Evolutionary conservation across 176 grass and related monocot genomes (phyloP).

Genomic region (Canna indica): DNA sequence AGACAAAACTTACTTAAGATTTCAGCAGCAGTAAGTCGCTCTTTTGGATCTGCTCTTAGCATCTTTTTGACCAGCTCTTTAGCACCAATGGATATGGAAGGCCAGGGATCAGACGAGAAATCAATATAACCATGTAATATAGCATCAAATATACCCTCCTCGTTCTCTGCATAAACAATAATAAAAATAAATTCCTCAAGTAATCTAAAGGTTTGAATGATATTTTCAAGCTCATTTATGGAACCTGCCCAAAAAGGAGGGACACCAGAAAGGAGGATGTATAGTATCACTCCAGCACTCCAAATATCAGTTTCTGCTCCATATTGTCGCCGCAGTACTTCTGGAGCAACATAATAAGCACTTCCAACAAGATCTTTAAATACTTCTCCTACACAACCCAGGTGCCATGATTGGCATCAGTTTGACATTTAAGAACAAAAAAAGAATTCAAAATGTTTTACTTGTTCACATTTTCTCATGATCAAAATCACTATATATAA

Average conservation of each 20-base stretch:
- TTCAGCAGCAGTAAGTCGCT: slow-evolving; percentile 74
- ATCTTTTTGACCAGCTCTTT: slow-evolving; percentile 96
- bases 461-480: not conserved
- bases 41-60: slow-evolving; percentile 81
- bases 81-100: slow-evolving; percentile 70
- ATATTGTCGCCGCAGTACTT: slow-evolving; percentile 74
- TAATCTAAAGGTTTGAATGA: not conserved
- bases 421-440: not conserved
- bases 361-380: slow-evolving; percentile 98
- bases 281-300: slow-evolving; percentile 95
- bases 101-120: slow-evolving; percentile 90
- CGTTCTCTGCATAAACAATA: slow-evolving; percentile 63
- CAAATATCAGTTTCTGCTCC: slow-evolving; percentile 92
- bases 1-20: slow-evolving; percentile 59
- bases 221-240: not conserved
- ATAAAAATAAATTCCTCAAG: not conserved
- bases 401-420: not conserved
- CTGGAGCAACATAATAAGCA: slow-evolving; percentile 97
- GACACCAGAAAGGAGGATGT: slow-evolving; percentile 95
- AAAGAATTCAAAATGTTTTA: not conserved
- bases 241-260: slow-evolving; percentile 98
- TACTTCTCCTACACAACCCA: slow-evolving; percentile 41
- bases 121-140: slow-evolving; percentile 64
- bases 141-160: slow-evolving; percentile 90
- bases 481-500: not conserved